These are phyloP conservation scores for Pseudodiploospora longispora DNA, from an alignment of 2,329 filamentous ascomycete genomes.

Conservation along the genomic window DNA sequence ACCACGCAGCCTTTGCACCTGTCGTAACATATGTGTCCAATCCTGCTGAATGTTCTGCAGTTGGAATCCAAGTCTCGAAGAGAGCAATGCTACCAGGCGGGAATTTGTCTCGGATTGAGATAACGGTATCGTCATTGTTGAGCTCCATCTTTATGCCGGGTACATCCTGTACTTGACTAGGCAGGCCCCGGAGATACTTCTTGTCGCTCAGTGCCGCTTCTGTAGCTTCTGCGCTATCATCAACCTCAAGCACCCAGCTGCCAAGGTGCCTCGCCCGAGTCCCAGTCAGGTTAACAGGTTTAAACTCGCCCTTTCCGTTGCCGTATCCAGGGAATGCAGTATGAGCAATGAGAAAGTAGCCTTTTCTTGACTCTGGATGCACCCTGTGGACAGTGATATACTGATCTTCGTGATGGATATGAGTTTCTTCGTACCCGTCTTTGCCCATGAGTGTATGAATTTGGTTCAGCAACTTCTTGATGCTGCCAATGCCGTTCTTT, in stretches of 20 bases:
- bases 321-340: conserved; percentile 91
- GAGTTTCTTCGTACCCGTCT: conserved; percentile 88
- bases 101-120: conserved; percentile 75
- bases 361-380: conserved; percentile 84
- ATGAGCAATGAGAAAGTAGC: conserved; percentile 91
- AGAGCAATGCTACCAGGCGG: conserved; percentile 90
- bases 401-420: conserved; percentile 92
- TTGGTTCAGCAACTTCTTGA: conserved; percentile 90
- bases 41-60: conserved; percentile 72
- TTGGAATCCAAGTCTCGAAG: conserved; percentile 93
- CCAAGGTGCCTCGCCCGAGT: conserved; percentile 82
- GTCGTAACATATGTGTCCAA: conserved; percentile 81
- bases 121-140: conserved; percentile 66
- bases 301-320: conserved; percentile 72
- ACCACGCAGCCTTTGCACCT: conserved; percentile 71
- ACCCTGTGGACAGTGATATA: conserved; percentile 95
- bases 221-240: conserved; percentile 63
- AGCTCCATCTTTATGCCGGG: conserved; percentile 65
- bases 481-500: conserved; percentile 77
- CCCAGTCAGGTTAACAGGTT: conserved; percentile 69
- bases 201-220: conserved; percentile 59
- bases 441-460: conserved; percentile 95
- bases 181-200: conserved; percentile 69
- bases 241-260: conserved; percentile 87
- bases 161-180: conserved; percentile 68